Conservation (phyloP, 1,284 basidiomycete species). For the Fomitiporia mediterranea region DNA sequence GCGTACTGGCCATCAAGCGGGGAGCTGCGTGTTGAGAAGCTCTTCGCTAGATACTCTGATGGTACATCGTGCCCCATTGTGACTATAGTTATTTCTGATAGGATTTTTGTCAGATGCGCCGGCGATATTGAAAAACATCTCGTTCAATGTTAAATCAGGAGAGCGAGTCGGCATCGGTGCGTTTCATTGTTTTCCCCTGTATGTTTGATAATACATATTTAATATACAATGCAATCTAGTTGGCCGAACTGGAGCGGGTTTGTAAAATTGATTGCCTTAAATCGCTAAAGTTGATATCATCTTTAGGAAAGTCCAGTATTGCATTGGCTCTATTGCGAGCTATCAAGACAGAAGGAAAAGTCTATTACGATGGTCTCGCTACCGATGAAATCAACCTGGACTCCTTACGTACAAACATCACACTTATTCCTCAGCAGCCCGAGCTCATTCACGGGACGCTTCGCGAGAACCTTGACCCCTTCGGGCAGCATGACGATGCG, state of each 20-base stretch:
- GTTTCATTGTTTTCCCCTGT: slow-evolving; percentile 4
- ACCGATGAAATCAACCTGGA: slow-evolving; percentile 37
- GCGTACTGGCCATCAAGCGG: slow-evolving; percentile 45
- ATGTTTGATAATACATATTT: neutral
- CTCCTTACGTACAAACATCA: slow-evolving; percentile 40
- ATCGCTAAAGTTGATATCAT: neutral
- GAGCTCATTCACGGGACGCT: slow-evolving; percentile 25
- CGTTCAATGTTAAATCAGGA: slow-evolving; percentile 36
- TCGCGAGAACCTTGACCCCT: slow-evolving; percentile 33
- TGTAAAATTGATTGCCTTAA: neutral
- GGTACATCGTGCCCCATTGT: slow-evolving; percentile 10
- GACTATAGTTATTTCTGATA: neutral
- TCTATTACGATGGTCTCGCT: slow-evolving; percentile 34
- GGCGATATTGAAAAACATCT: slow-evolving; percentile 37
- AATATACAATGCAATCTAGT: slow-evolving; percentile 16
- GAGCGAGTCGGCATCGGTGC: slow-evolving; percentile 39
- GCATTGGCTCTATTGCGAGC: slow-evolving; percentile 40
- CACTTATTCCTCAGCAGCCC: slow-evolving; percentile 47
- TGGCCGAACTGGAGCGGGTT: slow-evolving; percentile 40
- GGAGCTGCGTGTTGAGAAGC: slow-evolving; percentile 33
- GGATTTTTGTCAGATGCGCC: slow-evolving; percentile 22
- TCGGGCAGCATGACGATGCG: slow-evolving; percentile 44
- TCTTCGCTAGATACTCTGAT: slow-evolving; percentile 25
- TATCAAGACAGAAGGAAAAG: slow-evolving; percentile 39
- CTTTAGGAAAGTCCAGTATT: slow-evolving; percentile 31